Base-by-base conservation (phyloP, 768 basidiomycete species). In the Serendipita sp. region DNA sequence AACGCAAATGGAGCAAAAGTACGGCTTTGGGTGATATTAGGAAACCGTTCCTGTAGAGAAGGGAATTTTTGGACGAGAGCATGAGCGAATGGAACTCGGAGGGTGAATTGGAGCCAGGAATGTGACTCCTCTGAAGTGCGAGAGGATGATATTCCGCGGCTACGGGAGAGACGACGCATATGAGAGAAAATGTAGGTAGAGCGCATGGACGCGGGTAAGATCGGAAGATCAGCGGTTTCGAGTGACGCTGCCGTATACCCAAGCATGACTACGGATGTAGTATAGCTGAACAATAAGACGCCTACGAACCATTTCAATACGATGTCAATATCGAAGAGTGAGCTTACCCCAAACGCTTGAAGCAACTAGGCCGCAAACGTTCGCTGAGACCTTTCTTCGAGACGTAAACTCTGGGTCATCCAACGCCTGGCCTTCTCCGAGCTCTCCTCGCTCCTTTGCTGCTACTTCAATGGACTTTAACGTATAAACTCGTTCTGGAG, bases 161-260 rank as follows among this genome's bases (percentile, higher is more conserved):
- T 24, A n/a, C 31, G 33, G 4, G 9, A n/a, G 17, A 58, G 53
- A 9, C 30, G 20, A 13, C 80, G 82, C 86, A 91, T 90, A 24
- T 67, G 68, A n/a, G 79, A 66, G 66, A 83, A 90, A 62, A 87
- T 80, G 24, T 33, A 28, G n/a, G 67, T 65, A 3, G 76, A 75
- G 31, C 92, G 87, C 82, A 91, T 84, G 67, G 80, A 71, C 0
- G 77, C 81, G 0, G 87, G 81, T 7, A 93, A 79, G 61, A 94
- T 83, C 3, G 92, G 93, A 31, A 96, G 75, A 70, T 96, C 91
- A 64, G 84, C 90, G 22, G 91, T 89, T 66, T 95, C 88, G 50
- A 95, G 79, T 63, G 81, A 85, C 62, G 80, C 78, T 1, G 85
- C 77, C 1, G 76, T 77, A 72, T 90, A 82, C 2, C 90, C 92